These are phyloP conservation scores for Ustilago curta DNA, from an alignment of 1,284 basidiomycete genomes.

Conservation along the genomic window DNA sequence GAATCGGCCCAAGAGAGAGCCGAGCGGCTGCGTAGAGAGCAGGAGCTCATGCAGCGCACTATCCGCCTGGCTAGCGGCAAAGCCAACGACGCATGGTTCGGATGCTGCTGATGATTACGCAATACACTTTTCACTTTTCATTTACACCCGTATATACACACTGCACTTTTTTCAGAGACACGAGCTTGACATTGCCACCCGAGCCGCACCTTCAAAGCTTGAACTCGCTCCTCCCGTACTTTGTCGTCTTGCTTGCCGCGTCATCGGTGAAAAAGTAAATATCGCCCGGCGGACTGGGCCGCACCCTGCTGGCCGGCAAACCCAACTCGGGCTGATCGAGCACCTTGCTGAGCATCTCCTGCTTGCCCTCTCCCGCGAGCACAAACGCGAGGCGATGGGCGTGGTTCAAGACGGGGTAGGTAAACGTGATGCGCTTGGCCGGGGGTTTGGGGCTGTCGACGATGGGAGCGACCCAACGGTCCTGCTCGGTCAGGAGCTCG, in stretches of 20 bases:
- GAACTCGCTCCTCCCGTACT: conserved; percentile 55
- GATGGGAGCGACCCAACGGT: conserved; percentile 93
- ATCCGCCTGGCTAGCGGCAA: conserved; percentile 50
- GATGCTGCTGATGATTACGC: conserved; percentile 16
- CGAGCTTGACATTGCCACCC: not conserved
- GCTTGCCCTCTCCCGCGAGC: conserved; percentile 84
- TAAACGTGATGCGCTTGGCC: conserved; percentile 78
- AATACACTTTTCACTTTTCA: not conserved
- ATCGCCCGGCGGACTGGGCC: conserved; percentile 80
- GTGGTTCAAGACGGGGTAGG: conserved; percentile 69
- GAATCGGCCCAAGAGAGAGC: not conserved
- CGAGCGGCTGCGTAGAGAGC: conserved; percentile 5
- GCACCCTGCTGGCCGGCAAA: conserved; percentile 85
- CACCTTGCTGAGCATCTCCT: conserved; percentile 79
- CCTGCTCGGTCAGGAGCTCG: conserved; percentile 82
- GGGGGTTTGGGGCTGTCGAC: conserved; percentile 95
- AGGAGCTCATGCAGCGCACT: conserved; percentile 28
- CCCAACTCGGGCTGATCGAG: conserved; percentile 84
- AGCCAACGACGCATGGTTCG: conserved; percentile 11
- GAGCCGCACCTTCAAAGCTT: conserved; percentile 34
- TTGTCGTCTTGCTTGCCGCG: conserved; percentile 56
- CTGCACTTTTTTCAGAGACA: not conserved
- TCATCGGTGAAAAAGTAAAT: conserved; percentile 67
- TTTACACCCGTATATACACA: too few relatives aligned
- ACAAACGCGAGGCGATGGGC: conserved; percentile 88